Evolutionary conservation across 2,329 filamentous ascomycete species (phyloP), one percentile per base, ranked within the genome.

Genomic region (Venturiaceae sp.): DNA sequence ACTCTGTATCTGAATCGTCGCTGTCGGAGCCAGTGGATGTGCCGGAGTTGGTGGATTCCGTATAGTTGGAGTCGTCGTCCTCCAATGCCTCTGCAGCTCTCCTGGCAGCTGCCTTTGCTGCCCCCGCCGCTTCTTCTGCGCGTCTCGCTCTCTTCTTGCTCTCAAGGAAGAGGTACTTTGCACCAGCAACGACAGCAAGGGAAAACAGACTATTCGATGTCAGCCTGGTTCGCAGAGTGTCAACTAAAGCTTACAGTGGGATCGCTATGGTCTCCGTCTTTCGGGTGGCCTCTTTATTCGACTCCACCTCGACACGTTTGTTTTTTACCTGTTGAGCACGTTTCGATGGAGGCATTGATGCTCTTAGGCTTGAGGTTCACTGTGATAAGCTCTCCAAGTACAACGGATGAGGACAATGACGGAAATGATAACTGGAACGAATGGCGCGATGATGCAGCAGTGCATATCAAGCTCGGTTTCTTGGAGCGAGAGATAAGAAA

Each of bases 51-150:
- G n/a, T n/a, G n/a, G n/a, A n/a, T n/a, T n/a, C n/a, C n/a, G n/a
- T n/a, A n/a, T n/a, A n/a, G n/a, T n/a, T n/a, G n/a, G n/a, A n/a
- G n/a, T n/a, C n/a, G n/a, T n/a, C n/a, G 14, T 50, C 44, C 44
- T 50, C 44, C 44, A 50, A 53, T n/a, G 37, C 41, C 6, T 36
- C 33, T 34, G 5, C 63, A 50, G 30, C 61, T 39, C 28, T 60
- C 53, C 39, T 61, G 54, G 28, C 36, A 57, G 8, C 59, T 50
- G 28, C 53, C 57, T 19, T 57, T 57, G 9, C 23, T 21, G 14
- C 34, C 32, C 26, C 19, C 23, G 52, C 32, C 11, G 28, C 36
- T 23, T 21, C 36, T 21, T 50, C 44, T 3, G 44, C 44, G 5
- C 16, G 23, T 6, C 30, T 50, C 13, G 44, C 44, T 23, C 34